These are phyloP conservation scores for Backusella australiensis DNA, from an alignment of 192 early-diverging fungal species.

Conservation along the genomic window DNA sequence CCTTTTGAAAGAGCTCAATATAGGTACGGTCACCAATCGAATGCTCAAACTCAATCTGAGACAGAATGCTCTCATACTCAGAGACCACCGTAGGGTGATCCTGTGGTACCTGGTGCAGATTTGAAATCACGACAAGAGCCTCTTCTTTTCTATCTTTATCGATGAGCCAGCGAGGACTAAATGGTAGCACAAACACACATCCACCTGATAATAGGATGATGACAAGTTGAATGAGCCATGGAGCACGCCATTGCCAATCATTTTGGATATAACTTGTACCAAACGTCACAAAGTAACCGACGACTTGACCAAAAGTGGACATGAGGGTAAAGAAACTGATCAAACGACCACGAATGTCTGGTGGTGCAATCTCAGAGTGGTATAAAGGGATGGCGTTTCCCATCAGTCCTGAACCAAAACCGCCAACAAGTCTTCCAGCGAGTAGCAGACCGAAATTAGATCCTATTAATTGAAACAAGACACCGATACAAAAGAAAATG, in stretches of 20 bases:
- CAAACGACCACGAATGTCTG: constrained; percentile 83
- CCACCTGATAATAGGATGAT: constrained; percentile 45
- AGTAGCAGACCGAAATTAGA: constrained; percentile 41
- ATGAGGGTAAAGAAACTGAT: constrained; percentile 84
- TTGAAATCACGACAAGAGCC: constrained; percentile 61
- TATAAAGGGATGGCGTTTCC: constrained; percentile 36
- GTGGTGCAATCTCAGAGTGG: constrained; percentile 60
- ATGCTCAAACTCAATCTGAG: constrained; percentile 60
- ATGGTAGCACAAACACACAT: constrained; percentile 74
- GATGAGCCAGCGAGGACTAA: constrained; percentile 85
- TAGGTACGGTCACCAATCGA: constrained; percentile 62
- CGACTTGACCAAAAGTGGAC: constrained; percentile 79
- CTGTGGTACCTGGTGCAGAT: constrained; percentile 60
- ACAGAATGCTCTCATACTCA: constrained; percentile 69
- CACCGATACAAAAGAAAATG: constrained; percentile 70
- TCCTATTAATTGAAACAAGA: constrained; percentile 65
- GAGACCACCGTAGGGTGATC: constrained; percentile 48
- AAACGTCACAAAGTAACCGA: constrained; percentile 51
- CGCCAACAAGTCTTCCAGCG: constrained; percentile 28
- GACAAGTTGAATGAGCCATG: constrained; percentile 78
- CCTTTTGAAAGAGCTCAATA: constrained; percentile 51
- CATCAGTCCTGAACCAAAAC: constrained; percentile 36
- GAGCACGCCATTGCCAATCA: constrained; percentile 71
- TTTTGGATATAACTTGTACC: constrained; percentile 42
- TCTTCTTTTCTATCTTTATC: constrained; percentile 67